Evolutionary conservation across 441 rosid genomes (phyloP), one percentile per base, ranked within the genome.

Genomic region (Oxalis stricta): DNA sequence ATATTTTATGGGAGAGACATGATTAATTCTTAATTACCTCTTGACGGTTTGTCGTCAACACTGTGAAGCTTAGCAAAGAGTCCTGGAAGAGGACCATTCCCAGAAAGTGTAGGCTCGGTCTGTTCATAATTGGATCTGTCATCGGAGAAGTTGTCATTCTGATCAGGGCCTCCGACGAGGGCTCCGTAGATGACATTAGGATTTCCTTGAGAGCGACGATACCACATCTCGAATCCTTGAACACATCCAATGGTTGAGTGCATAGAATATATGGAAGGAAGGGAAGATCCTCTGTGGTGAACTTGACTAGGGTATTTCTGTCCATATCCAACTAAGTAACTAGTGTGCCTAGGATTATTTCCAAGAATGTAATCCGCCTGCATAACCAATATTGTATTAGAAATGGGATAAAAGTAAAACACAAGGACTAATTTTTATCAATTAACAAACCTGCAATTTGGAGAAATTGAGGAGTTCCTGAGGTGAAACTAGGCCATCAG

Each of bases 301-400:
- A 85, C 79, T 9, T 55, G 84, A 33, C 50, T 35, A 13, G 96
- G 89, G 49, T 72, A 84, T 20, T 60, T 61, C 4, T 58, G 51
- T 53, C 96, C 96, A 26, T 71, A 82, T 38, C 94, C 95, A 38
- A 79, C 84, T 32, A 84, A 17, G 63, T 79, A 82, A 64, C 94
- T 88, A 61, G 72, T 72, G 10, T 81, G 70, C 60, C 47, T 65
- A 38, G 85, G 84, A 41, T 88, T 84, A 29, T 75, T 72, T 2
- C 97, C 97, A 26, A 84, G 85, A 52, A 82, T 72, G 65, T 84
- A 84, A 49, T 88, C 94, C 33, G 76, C 91, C 92, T 83, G 65
- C 18, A 36, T 20, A 45, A 13, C 35, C 18, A 42, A 41, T 12
- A 5, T 4, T 15, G 19, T 0, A 11, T n/a, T 26, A 14, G 21